Evolutionary conservation across 192 early-diverging fungal genomes (phyloP), one percentile per base, ranked within the genome.

Genomic region (Entophlyctis luteolus): DNA sequence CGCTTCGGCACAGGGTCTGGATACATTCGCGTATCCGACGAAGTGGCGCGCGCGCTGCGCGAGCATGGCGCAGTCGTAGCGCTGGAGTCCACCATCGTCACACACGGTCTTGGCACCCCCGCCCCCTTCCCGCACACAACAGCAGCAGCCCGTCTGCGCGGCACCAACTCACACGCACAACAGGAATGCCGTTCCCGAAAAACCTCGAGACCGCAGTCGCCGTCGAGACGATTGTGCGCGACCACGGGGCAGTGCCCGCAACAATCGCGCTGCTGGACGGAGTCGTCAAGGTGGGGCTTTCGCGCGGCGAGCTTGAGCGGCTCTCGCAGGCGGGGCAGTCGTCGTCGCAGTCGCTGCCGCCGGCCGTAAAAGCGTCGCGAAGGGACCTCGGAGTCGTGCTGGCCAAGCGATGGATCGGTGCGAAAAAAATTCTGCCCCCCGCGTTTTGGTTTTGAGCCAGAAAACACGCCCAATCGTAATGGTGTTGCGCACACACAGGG

Each of bases 231-330:
- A 84, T 90, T 38, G 82, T 98, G 2, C 77, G 81, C 1, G 67
- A 80, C 10, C 67, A 90, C 52, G 93, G 92, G 0, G 86, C 88
- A 31, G 77, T 81, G 1, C 93, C 96, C 0, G 96, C 96, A 0
- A 94, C 93, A 0, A 89, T 98, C 67, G 94, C 93, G 36, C 77
- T 98, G 23, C 69, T 96, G 16, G 84, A 94, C 42, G 96, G 96
- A 10, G 77, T 82, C 32, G 82, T 96, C 50, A 80, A 90, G 53
- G 86, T 98, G 20, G 93, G 86, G 77, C 82, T 98, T 74, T 96
- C 23, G 82, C 78, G 10, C 71, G 72, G 33, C 75, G 96, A 10
- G 91, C 85, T 8, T 75, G 14, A 22, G 14, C 16, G 10, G 5
- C 28, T 63, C 12, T n/a, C n/a, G n/a, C n/a, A n/a, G n/a, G n/a